A percentile compares a stretch with the other conserved stretches of the same genome.
Evolutionary conservation across 1,284 basidiomycete species (phyloP).

Genomic region (Ustilago crameri): DNA sequence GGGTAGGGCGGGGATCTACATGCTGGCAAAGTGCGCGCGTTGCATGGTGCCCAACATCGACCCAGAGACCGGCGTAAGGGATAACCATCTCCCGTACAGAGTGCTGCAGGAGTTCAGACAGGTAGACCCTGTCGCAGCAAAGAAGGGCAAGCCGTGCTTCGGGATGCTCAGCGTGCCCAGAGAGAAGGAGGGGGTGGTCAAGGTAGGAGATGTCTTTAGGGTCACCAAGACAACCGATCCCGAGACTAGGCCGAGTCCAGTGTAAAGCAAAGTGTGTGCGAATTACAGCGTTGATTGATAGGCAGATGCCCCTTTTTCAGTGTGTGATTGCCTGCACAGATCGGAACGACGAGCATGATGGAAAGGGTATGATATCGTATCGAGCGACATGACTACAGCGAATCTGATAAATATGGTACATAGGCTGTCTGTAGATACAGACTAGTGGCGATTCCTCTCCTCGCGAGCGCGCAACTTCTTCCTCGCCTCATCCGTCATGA

Average conservation of each 20-base stretch:
- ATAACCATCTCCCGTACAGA: slow-evolving; percentile 52
- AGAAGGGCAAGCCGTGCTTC: slow-evolving; percentile 60
- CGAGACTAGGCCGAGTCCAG: slow-evolving; percentile 23
- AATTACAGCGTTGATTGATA: too few species aligned
- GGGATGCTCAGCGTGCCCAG: slow-evolving; percentile 49
- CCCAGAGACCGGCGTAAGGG: slow-evolving; percentile 51
- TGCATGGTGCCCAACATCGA: slow-evolving; percentile 62
- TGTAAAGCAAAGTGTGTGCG: too few species aligned
- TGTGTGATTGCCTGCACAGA: neutral
- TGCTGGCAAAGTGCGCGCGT: slow-evolving; percentile 53
- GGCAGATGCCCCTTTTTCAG: neutral
- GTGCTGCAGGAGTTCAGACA: slow-evolving; percentile 56
- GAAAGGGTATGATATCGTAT: slow-evolving; percentile 9
- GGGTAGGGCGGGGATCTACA: slow-evolving; percentile 52
- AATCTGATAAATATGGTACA: neutral
- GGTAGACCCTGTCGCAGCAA: slow-evolving; percentile 43
- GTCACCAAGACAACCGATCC: slow-evolving; percentile 54
- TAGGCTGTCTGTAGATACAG: too few species aligned
- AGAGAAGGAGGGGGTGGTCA: slow-evolving; percentile 42
- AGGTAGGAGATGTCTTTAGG: slow-evolving; percentile 48
- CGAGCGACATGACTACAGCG: neutral
- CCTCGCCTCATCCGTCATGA: slow-evolving; percentile 33
- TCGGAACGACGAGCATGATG: too few species aligned
- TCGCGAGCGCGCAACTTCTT: slow-evolving; percentile 22
- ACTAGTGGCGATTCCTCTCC: slow-evolving; percentile 17